Evolutionary conservation across 169 alveolate species (phyloP).

Genomic region (Plasmodium chabaudi): DNA sequence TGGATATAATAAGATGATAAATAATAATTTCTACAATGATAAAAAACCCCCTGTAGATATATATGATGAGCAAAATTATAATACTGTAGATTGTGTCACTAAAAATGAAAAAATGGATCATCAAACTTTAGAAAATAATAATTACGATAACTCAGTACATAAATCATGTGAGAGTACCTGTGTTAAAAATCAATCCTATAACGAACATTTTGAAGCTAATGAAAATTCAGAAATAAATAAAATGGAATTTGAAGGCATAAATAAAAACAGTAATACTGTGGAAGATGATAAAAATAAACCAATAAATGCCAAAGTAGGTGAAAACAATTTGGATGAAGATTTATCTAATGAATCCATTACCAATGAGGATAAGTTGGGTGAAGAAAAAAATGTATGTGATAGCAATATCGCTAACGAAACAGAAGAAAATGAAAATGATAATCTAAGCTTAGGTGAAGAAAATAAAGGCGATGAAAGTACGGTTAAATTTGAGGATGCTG

Average conservation of each 20-base stretch:
- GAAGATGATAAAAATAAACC: not conserved
- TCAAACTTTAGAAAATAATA: not conserved
- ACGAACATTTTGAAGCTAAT: not conserved
- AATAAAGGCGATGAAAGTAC: not conserved
- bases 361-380: too few species aligned
- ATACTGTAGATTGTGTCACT: not conserved
- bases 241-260: not conserved
- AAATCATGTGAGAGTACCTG: not conserved
- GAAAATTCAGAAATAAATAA: not conserved
- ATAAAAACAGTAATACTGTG: not conserved
- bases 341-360: too few species aligned
- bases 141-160: not conserved
- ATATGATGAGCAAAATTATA: conserved; percentile 34
- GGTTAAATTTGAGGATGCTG: not conserved
- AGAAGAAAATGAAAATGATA: not conserved
- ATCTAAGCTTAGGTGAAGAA: not conserved
- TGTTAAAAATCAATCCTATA: not conserved
- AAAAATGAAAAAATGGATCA: not conserved
- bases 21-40: conserved; percentile 10
- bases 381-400: too few species aligned
- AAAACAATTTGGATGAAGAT: not conserved
- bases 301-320: not conserved
- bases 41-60: conserved; percentile 39
- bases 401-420: not conserved
- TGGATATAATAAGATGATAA: conserved; percentile 14